A percentile compares a stretch with the other conserved stretches of the same genome.
Conservation (phyloP, 2,329 filamentous ascomycete genomes). For the Aspergillus tubingensis region DNA sequence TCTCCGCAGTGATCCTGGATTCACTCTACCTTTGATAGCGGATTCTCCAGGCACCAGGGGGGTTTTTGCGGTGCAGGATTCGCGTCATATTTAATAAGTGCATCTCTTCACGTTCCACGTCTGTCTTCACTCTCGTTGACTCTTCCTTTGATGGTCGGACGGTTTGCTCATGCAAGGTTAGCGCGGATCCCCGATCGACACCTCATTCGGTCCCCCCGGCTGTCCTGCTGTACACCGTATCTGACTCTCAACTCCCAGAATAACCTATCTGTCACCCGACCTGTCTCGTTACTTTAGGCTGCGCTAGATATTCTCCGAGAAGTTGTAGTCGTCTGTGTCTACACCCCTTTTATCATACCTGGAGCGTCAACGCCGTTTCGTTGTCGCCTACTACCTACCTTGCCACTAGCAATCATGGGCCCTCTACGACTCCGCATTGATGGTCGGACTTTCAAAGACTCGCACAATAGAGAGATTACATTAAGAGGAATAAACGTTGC, state of each 20-base stretch:
- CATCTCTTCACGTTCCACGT: neutral
- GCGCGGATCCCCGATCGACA: constrained; percentile 3
- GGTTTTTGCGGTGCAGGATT: neutral
- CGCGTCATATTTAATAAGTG: neutral
- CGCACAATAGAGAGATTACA: constrained; percentile 78
- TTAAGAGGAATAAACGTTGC: constrained; percentile 93
- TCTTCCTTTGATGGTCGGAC: neutral
- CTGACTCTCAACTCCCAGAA: neutral
- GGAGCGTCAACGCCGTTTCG: neutral
- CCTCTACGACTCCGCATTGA: constrained; percentile 79
- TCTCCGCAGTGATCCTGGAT: neutral
- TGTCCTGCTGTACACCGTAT: neutral
- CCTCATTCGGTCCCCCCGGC: constrained; percentile 1
- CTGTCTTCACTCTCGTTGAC: neutral
- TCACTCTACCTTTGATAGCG: neutral
- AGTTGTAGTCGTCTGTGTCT: neutral
- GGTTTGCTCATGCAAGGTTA: constrained; percentile 1
- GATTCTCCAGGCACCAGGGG: neutral
- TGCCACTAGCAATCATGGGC: constrained; percentile 59
- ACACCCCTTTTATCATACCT: neutral
- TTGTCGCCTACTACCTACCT: neutral
- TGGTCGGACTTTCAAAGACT: constrained; percentile 80
- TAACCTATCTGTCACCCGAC: neutral
- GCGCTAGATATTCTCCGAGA: neutral
- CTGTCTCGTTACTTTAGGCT: neutral